Base-by-base conservation (phyloP, 768 basidiomycete species). In the Rhodosporidiobolus odoratus region DNA sequence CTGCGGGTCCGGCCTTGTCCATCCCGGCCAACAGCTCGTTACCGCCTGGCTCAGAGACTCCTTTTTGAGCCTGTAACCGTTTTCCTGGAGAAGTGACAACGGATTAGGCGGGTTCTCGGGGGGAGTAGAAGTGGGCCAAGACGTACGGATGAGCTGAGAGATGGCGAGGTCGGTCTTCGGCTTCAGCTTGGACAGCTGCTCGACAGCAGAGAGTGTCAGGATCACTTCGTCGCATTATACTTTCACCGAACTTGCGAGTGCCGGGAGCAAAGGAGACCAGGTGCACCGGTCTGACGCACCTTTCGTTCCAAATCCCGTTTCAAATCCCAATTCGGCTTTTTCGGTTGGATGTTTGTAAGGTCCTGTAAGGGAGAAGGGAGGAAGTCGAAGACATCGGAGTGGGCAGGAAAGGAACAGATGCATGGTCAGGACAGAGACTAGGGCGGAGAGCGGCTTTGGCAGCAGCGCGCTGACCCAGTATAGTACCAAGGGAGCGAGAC, bases 121-220 rank as follows among this genome's bases (percentile, higher is more conserved):
- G 30, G 27, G 21, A 9, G 58, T 2, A 21, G 25, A 40, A 19
- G 21, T 7, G 25, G 38, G 32, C 27, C 7, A 47, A 9, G 60
- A 84, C 92, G 78, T 76, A 97, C 95, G 88, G 77, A 97, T 97
- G 30, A 97, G 84, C 4, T 88, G 89, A 76, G 94, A 91, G 71
- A 97, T 90, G 9, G 93, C 86, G 79, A 94, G 90, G 71, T 94
- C 90, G 2, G 92, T 96, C 80, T 87, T 88, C 75, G 91, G 82
- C 77, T 96, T 93, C n/a, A 98, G 83, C 78, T 87, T 93, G 13
- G 58, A 21, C 12, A 74, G 66, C 69, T 67, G 66, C 6, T 12
- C 2, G 21, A 13, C 9, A 50, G 19, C 34, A 50, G n/a, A 16
- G 58, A 43, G 25, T 27, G 66, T 35, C 34, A 50, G 27, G 21